Base-by-base conservation (phyloP, 106 monocot species). In the Dendrobium huoshanense region DNA sequence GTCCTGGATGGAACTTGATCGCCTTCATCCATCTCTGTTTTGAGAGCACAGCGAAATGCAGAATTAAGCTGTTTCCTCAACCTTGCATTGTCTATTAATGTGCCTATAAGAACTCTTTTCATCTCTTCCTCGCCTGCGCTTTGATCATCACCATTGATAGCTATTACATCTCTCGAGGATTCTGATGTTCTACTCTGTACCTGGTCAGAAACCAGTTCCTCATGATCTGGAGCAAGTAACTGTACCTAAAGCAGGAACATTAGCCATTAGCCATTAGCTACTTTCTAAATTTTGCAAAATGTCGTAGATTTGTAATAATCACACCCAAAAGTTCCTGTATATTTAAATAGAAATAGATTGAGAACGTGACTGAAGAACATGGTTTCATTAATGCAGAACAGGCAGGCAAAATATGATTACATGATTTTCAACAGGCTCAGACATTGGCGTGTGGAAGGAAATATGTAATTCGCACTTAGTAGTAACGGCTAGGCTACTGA, bases 151-250 rank as follows among this genome's bases (percentile, higher is more conserved):
- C 89, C 90, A 75, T 85, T 82, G 16, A 49, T 80, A 0, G 75
- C 18, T 11, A 79, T 22, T 9, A n/a, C 2, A 67, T 55, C 68
- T 64, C 58, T 82, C 29, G 82, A 56, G 45, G 85, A 72, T 82
- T 80, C 80, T 15, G 49, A 70, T 20, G 45, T 45, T 9, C 45
- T 9, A 45, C n/a, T 61, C 40, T 77, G 73, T 77, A 80, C 87
- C 4, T 10, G 44, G 67, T 77, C 82, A 18, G 54, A 9, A 29
- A 76, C 19, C 41, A 27, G 79, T 9, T 72, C 49, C 78, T 87
- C 95, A 84, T 96, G 88, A 77, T 91, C 86, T 80, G 68, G 87
- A 24, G 93, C 82, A 41, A 96, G 91, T 49, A 93, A 90, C 83
- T 93, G 93, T 64, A 93, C 96, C 96, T 93, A 29, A 67, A 49